A percentile compares a stretch with the other conserved stretches of the same genome.
Evolutionary conservation across 2,329 filamentous ascomycete genomes (phyloP).

Genomic region (Paecilomyces sp.): DNA sequence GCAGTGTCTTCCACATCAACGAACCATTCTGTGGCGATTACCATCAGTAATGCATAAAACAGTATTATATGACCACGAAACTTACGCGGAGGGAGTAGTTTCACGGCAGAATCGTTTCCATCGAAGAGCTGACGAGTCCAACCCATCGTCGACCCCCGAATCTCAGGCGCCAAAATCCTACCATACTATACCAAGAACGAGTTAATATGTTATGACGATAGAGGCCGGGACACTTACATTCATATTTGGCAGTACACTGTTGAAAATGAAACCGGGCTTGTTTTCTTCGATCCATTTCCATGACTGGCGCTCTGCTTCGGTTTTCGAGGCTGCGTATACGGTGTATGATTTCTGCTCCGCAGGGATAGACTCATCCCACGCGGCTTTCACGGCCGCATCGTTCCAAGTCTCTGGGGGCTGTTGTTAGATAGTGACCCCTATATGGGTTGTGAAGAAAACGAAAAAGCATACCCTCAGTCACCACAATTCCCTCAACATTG

Average conservation of each 20-base stretch:
- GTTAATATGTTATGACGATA: neutral
- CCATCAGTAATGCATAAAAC: neutral
- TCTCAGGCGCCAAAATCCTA: neutral
- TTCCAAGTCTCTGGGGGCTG: constrained; percentile 11
- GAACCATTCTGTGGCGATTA: constrained; percentile 28
- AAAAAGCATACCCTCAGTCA: constrained; percentile 1
- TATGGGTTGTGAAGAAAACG: neutral
- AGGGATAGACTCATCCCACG: constrained; percentile 23
- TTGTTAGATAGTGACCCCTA: neutral
- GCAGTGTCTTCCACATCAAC: constrained; percentile 42
- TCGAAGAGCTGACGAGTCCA: neutral
- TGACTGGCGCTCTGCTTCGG: constrained; percentile 38
- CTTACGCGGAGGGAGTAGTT: neutral
- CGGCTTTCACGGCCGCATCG: constrained; percentile 19
- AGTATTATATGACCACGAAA: neutral
- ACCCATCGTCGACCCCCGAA: neutral
- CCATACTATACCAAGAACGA: neutral
- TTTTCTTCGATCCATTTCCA: constrained; percentile 41
- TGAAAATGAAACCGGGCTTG: constrained; percentile 36
- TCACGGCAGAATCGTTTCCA: neutral
- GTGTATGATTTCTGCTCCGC: constrained; percentile 16
- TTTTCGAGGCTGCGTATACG: constrained; percentile 43
- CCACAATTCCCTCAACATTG: constrained; percentile 2
- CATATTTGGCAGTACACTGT: constrained; percentile 24
- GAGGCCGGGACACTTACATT: constrained; percentile 18